These are phyloP conservation scores for Cercophora sp. DNA, from an alignment of 495 filamentous ascomycete genomes.

Conservation along the genomic window DNA sequence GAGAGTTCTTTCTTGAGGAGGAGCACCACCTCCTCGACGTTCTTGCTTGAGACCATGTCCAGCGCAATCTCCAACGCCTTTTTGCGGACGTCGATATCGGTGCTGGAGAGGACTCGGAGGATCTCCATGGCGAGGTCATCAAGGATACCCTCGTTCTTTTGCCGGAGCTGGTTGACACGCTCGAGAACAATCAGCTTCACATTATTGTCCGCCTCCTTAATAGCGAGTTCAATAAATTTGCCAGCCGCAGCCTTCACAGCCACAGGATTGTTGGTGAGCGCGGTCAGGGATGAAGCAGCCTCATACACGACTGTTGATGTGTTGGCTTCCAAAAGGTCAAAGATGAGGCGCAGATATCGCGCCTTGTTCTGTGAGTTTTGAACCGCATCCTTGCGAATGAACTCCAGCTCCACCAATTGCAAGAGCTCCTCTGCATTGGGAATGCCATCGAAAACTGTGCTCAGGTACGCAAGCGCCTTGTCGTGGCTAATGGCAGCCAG, in stretches of 20 bases:
- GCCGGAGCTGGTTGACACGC: slow-evolving; percentile 84
- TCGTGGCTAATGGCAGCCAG: slow-evolving; percentile 88
- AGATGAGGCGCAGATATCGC: slow-evolving; percentile 88
- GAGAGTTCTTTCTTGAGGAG: slow-evolving; percentile 95
- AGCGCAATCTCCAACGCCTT: slow-evolving; percentile 89
- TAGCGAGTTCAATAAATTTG: slow-evolving; percentile 95
- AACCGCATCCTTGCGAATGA: slow-evolving; percentile 95
- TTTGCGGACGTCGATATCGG: slow-evolving; percentile 91
- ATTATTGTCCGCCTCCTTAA: slow-evolving; percentile 97
- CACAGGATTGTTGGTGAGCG: slow-evolving; percentile 92
- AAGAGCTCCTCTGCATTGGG: slow-evolving; percentile 91
- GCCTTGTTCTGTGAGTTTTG: slow-evolving; percentile 94
- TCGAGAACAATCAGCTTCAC: slow-evolving; percentile 98
- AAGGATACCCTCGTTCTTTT: slow-evolving; percentile 87
- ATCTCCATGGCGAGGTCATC: slow-evolving; percentile 99
- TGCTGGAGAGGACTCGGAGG: slow-evolving; percentile 89
- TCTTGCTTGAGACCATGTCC: slow-evolving; percentile 98
- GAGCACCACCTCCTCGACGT: slow-evolving; percentile 95
- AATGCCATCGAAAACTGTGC: slow-evolving; percentile 87
- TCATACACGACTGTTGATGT: slow-evolving; percentile 97
- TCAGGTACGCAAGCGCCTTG: slow-evolving; percentile 85
- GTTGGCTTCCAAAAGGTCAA: slow-evolving; percentile 90
- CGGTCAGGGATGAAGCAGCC: slow-evolving; percentile 93
- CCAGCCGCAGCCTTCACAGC: slow-evolving; percentile 94
- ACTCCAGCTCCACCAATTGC: slow-evolving; percentile 91